Percentiles rank a stretch among this genome's conserved stretches.
Conservation (phyloP, 208 protist species). For the Trypanosoma grayi region DNA sequence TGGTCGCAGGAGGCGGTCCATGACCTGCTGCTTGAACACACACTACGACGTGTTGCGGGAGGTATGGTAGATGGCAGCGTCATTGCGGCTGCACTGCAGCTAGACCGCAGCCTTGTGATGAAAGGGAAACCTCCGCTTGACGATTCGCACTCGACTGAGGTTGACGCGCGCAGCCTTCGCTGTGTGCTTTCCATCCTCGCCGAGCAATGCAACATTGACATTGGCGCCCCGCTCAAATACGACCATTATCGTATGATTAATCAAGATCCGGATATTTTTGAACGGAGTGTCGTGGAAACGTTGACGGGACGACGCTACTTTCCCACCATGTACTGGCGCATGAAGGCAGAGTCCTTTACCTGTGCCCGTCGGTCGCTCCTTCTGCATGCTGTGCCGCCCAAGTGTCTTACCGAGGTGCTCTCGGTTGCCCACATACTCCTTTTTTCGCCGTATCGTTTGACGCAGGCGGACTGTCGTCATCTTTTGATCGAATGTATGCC, state of each 20-base stretch:
- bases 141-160: not conserved
- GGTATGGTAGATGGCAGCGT: not conserved
- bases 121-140: slow-evolving; percentile 2
- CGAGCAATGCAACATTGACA: slow-evolving; percentile 20
- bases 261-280: slow-evolving; percentile 4
- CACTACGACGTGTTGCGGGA: slow-evolving; percentile 3
- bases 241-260: not conserved
- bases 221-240: not conserved
- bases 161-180: slow-evolving; percentile 10
- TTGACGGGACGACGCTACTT: slow-evolving; percentile 9
- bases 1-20: slow-evolving; percentile 4
- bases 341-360: slow-evolving; percentile 18
- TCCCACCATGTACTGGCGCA: slow-evolving; percentile 16
- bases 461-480: slow-evolving; percentile 4
- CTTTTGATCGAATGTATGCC: slow-evolving; percentile 10
- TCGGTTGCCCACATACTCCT: slow-evolving; percentile 17
- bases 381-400: slow-evolving; percentile 5
- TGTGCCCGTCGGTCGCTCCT: not conserved
- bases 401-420: slow-evolving; percentile 9
- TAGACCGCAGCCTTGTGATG: not conserved
- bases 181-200: slow-evolving; percentile 17
- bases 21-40: slow-evolving; percentile 6
- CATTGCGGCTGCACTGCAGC: slow-evolving; percentile 3
- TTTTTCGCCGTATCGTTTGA: slow-evolving; percentile 14
- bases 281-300: not conserved